phyloP scores from a whole-genome alignment of 2,329 filamentous ascomycete species.

The Gnomoniopsis sp. region DNA sequence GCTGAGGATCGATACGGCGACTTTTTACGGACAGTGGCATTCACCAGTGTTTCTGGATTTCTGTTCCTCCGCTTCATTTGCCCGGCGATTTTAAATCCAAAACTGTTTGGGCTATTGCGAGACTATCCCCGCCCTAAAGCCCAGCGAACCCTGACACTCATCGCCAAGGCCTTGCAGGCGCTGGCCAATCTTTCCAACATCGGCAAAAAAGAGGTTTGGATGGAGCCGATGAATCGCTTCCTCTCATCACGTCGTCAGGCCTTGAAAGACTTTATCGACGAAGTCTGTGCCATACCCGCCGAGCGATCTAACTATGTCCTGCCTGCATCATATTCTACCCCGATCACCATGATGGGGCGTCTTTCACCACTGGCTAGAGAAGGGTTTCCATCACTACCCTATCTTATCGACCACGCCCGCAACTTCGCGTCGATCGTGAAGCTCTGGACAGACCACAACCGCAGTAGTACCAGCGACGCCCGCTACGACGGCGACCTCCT shows the following conservation, averaged over 20 bases:
- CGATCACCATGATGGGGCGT: slow-evolving; percentile 82
- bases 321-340: slow-evolving; percentile 86
- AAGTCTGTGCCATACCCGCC: slow-evolving; percentile 77
- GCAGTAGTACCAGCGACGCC: slow-evolving; percentile 27
- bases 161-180: slow-evolving; percentile 88
- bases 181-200: slow-evolving; percentile 88
- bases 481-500: slow-evolving; percentile 51
- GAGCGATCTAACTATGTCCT: slow-evolving; percentile 63
- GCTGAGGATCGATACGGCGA: slow-evolving; percentile 94
- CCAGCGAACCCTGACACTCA: slow-evolving; percentile 84
- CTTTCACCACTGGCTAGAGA: slow-evolving; percentile 78
- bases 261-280: slow-evolving; percentile 85
- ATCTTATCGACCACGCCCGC: slow-evolving; percentile 83
- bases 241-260: slow-evolving; percentile 70
- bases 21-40: slow-evolving; percentile 82
- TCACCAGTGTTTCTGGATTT: slow-evolving; percentile 93
- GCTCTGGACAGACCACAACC: slow-evolving; percentile 66
- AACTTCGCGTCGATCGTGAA: slow-evolving; percentile 82
- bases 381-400: slow-evolving; percentile 89
- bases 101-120: slow-evolving; percentile 79
- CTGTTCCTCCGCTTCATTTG: slow-evolving; percentile 94
- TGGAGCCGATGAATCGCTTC: slow-evolving; percentile 97
- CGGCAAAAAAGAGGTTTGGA: slow-evolving; percentile 95
- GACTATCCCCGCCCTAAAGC: slow-evolving; percentile 82
- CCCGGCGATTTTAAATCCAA: slow-evolving; percentile 92